Evolutionary conservation across 2,329 filamentous ascomycete species (phyloP), one percentile per base, ranked within the genome.

Genomic region (Colletotrichum sp.): DNA sequence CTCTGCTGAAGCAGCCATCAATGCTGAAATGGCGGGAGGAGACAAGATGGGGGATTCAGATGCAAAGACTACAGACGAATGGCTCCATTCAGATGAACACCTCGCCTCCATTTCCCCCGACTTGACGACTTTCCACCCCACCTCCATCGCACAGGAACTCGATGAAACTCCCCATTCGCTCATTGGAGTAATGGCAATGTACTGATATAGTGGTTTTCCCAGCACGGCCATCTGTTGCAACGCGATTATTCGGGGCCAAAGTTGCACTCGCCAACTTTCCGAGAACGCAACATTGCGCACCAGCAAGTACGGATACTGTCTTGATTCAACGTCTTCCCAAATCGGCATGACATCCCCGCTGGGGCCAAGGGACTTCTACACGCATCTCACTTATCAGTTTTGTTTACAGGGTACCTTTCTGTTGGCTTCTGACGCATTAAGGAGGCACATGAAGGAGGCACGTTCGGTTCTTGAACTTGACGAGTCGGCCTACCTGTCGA

Each of bases 81-180:
- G 59, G 57, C 59, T 48, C 57, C 48, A n/a, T 74, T 74, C 70
- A 65, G 70, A 74, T 63, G 70, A 74, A 74, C 64, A 44, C 34
- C 57, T 75, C 64, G 44, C 73, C 32, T 59, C 39, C 26, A 63
- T 44, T 60, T 72, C 55, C 30, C 69, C 69, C 69, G 73, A 72
- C n/a, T 24, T 52, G n/a, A 63, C 63, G 28, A 30, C 44, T 55
- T 62, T 22, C 28, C 30, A 32, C 22, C 26, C 62, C 36, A 59
- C 36, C 48, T 48, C 13, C 13, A 28, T 18, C 55, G 59, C 63
- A 44, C 44, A 32, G 52, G 24, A 70, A 48, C 24, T 44, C 26
- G 18, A 48, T 52, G 57, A 32, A 52, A 70, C 57, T 48, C 57
- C 24, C 24, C 30, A 48, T 55, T 55, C n/a, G 18, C 44, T n/a